A percentile compares a stretch with the other conserved stretches of the same genome.
These are phyloP conservation scores for Apiotrichum veenhuisii DNA, from an alignment of 1,284 basidiomycete species.

Conservation along the genomic window DNA sequence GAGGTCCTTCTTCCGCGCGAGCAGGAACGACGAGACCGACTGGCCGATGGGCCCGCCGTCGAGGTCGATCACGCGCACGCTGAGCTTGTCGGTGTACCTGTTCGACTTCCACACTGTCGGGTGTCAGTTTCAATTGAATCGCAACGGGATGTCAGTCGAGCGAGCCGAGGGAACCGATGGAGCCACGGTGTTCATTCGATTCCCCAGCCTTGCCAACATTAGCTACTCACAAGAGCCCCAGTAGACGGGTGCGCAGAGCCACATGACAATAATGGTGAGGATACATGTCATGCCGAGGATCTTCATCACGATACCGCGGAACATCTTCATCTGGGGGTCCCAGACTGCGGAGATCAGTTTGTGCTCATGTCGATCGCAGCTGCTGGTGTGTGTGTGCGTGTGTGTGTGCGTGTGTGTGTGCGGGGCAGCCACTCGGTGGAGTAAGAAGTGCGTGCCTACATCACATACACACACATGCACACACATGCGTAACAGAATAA, in stretches of 20 bases:
- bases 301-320: conserved; percentile 37
- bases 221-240: conserved; percentile 51
- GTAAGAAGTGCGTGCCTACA: neutral
- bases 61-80: conserved; percentile 53
- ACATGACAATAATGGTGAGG: conserved; percentile 41
- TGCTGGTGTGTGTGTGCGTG: too few species aligned
- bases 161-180: neutral
- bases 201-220: neutral
- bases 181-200: neutral
- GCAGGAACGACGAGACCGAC: conserved; percentile 30
- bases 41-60: conserved; percentile 52
- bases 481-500: conserved; percentile 1
- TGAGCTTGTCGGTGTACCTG: conserved; percentile 49
- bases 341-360: conserved; percentile 24
- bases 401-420: too few species aligned
- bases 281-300: conserved; percentile 29
- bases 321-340: conserved; percentile 31
- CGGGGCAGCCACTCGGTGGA: neutral
- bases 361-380: too few species aligned
- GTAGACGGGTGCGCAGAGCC: conserved; percentile 46
- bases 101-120: conserved; percentile 40
- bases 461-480: neutral
- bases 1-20: conserved; percentile 20
- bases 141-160: neutral
- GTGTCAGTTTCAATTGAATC: neutral